These are phyloP conservation scores for Cutaneotrichosporon dermatis DNA, from an alignment of 1,284 basidiomycete species.

Conservation along the genomic window DNA sequence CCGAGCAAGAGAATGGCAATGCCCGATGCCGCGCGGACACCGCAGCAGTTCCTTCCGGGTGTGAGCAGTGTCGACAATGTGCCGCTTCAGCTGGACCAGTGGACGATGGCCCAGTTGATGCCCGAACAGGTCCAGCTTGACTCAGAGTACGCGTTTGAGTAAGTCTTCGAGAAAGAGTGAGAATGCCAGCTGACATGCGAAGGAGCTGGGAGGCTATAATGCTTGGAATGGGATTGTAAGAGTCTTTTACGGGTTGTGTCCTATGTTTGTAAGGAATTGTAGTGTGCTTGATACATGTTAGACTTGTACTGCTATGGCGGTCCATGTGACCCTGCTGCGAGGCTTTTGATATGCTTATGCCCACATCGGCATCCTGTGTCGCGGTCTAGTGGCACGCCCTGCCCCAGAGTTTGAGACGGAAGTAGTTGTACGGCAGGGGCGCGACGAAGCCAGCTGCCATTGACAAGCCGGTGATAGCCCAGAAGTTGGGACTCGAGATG, in stretches of 20 bases:
- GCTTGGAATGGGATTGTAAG: not conserved
- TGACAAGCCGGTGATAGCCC: slow-evolving; percentile 1
- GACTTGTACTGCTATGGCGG: too few relatives aligned
- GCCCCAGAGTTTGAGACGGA: slow-evolving; percentile 4
- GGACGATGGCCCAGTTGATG: not conserved
- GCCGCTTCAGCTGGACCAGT: slow-evolving; percentile 1
- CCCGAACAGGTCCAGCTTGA: not conserved
- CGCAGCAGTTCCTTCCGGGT: not conserved
- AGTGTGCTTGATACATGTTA: too few relatives aligned
- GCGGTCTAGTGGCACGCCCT: slow-evolving; percentile 3
- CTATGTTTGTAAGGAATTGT: too few relatives aligned
- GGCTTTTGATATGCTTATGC: too few relatives aligned
- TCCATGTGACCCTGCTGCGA: too few relatives aligned
- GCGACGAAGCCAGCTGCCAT: slow-evolving; percentile 6
- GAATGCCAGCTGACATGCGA: not conserved
- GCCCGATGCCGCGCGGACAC: not conserved
- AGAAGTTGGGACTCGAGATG: slow-evolving; percentile 6
- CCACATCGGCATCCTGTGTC: too few relatives aligned
- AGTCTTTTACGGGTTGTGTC: not conserved
- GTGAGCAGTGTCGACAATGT: not conserved
- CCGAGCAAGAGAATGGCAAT: not conserved
- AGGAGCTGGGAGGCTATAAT: slow-evolving; percentile 1
- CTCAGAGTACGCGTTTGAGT: not conserved
- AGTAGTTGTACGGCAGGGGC: slow-evolving; percentile 9
- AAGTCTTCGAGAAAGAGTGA: not conserved